A percentile compares a stretch with the other conserved stretches of the same genome.
Evolutionary conservation across 2,329 filamentous ascomycete genomes (phyloP).

Genomic region (Pyrenochaeta sp.): DNA sequence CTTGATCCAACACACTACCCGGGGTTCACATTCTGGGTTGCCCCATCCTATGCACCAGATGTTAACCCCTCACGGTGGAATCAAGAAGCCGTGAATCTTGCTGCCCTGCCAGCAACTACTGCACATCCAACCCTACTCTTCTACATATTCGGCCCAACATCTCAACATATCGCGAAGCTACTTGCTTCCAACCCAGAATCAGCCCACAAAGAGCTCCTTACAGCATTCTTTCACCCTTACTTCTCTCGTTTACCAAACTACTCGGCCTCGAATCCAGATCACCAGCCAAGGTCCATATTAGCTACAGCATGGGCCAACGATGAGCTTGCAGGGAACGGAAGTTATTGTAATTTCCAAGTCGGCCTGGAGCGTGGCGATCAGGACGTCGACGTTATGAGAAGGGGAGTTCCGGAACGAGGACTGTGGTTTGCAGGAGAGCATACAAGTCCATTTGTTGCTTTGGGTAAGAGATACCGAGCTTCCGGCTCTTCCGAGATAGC

Average conservation of each 20-base stretch:
- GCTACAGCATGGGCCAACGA: slow-evolving; percentile 82
- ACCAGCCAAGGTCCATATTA: slow-evolving; percentile 68
- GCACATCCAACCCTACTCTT: slow-evolving; percentile 86
- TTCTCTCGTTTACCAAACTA: slow-evolving; percentile 78
- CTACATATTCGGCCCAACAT: slow-evolving; percentile 71
- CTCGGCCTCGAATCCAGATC: slow-evolving; percentile 59
- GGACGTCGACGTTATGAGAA: slow-evolving; percentile 70
- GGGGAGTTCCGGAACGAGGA: slow-evolving; percentile 66
- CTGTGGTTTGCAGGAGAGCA: slow-evolving; percentile 92
- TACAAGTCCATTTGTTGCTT: slow-evolving; percentile 85
- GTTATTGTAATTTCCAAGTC: slow-evolving; percentile 85
- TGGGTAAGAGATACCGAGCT: slow-evolving; percentile 59
- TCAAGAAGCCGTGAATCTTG: slow-evolving; percentile 79
- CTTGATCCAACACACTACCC: slow-evolving; percentile 54
- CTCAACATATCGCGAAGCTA: slow-evolving; percentile 37
- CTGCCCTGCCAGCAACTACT: slow-evolving; percentile 63
- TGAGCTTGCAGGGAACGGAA: slow-evolving; percentile 79
- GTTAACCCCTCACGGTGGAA: slow-evolving; percentile 73
- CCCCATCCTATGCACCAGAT: slow-evolving; percentile 70
- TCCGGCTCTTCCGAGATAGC: slow-evolving; percentile 61
- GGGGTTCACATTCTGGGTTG: slow-evolving; percentile 78
- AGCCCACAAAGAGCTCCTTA: slow-evolving; percentile 60
- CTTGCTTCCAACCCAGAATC: slow-evolving; percentile 47
- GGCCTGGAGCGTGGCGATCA: slow-evolving; percentile 73
- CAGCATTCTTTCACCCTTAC: slow-evolving; percentile 78